A percentile compares a stretch with the other conserved stretches of the same genome.
phyloP scores from a whole-genome alignment of 2,329 filamentous ascomycete species.

The Apiospora koreana region DNA sequence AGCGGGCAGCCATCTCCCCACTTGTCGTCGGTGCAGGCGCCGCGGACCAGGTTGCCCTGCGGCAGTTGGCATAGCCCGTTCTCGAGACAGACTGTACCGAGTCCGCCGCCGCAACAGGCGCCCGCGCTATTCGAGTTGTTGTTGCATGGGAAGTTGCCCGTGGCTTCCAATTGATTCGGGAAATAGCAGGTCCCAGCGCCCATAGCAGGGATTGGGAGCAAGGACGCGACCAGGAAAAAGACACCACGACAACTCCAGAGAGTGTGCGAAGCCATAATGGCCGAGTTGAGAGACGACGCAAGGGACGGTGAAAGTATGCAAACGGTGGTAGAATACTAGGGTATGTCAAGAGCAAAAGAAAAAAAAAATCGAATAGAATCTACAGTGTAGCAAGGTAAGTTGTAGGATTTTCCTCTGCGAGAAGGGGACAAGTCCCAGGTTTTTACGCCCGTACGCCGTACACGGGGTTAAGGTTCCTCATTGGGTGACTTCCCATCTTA shows the following conservation, averaged over 20 bases:
- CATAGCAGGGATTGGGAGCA: not conserved
- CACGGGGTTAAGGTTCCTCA: too few relatives aligned
- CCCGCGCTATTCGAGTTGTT: conserved; percentile 8
- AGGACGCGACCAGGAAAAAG: not conserved
- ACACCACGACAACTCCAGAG: not conserved
- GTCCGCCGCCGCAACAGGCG: conserved; percentile 22
- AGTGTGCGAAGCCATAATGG: not conserved
- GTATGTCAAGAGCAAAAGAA: too few relatives aligned
- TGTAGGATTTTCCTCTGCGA: too few relatives aligned
- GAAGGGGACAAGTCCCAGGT: too few relatives aligned
- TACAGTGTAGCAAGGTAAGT: too few relatives aligned
- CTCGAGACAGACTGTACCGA: conserved; percentile 22
- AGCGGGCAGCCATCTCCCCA: not conserved
- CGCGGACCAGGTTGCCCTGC: not conserved
- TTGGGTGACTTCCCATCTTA: too few relatives aligned
- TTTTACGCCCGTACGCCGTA: too few relatives aligned
- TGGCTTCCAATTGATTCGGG: not conserved
- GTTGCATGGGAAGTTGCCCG: not conserved
- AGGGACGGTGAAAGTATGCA: not conserved
- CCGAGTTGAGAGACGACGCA: not conserved
- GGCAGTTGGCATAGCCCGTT: conserved; percentile 22
- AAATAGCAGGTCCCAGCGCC: not conserved
- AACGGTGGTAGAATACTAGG: not conserved
- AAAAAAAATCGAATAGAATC: too few relatives aligned
- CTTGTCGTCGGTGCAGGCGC: not conserved